A percentile compares a stretch with the other conserved stretches of the same genome.
These are phyloP conservation scores for Psidium guajava DNA, from an alignment of 345 rosid genomes.

Conservation along the genomic window DNA sequence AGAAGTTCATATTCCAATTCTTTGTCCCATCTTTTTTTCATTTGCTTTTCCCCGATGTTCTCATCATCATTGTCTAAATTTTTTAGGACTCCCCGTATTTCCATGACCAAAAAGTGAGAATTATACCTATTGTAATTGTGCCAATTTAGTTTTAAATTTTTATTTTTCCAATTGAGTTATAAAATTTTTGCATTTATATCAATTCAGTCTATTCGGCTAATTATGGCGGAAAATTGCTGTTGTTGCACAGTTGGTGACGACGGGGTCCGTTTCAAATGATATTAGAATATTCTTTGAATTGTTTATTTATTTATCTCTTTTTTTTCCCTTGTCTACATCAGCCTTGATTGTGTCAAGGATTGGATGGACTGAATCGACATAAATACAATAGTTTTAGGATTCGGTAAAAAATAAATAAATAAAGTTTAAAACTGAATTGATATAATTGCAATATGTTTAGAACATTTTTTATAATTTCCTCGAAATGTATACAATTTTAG, in stretches of 20 bases:
- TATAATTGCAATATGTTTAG: accelerated
- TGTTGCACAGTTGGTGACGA: too few species aligned
- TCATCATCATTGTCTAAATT: not conserved
- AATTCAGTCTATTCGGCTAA: accelerated
- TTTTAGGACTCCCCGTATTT: not conserved
- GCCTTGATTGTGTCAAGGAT: too few species aligned
- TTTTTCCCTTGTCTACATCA: too few species aligned
- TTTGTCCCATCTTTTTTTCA: not conserved
- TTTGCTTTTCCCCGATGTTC: not conserved
- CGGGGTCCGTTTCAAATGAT: too few species aligned
- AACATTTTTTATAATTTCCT: not conserved
- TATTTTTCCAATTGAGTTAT: not conserved
- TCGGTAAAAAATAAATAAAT: not conserved
- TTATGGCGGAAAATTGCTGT: accelerated
- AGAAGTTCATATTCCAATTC: not conserved
- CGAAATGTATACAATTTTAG: too few species aligned
- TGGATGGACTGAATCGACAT: not conserved
- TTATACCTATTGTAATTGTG: not conserved
- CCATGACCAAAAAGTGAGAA: not conserved
- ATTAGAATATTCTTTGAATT: too few species aligned
- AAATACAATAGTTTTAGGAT: too few species aligned
- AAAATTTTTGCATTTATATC: not conserved
- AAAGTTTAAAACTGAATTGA: not conserved
- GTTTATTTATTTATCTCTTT: too few species aligned
- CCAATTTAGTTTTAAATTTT: not conserved